Conservation (phyloP, 2,329 filamentous ascomycete genomes). For the Penicillium sp. region DNA sequence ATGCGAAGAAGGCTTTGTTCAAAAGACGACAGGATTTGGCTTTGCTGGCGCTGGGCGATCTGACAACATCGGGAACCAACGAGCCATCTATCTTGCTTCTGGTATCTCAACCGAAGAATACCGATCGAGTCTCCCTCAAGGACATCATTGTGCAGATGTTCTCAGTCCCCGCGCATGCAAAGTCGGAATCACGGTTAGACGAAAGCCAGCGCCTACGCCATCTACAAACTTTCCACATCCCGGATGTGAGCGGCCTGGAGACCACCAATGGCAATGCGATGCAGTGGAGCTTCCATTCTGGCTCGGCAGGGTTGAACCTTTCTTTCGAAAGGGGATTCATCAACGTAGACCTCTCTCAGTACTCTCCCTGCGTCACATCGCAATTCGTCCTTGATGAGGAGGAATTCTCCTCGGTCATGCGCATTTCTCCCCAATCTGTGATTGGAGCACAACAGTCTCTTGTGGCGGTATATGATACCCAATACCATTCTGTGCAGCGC, state of each 20-base stretch:
- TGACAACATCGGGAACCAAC: slow-evolving; percentile 25
- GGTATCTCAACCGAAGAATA: slow-evolving; percentile 37
- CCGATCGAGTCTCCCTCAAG: slow-evolving; percentile 29
- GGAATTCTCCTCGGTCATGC: slow-evolving; percentile 42
- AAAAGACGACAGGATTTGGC: slow-evolving; percentile 41
- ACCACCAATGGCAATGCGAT: slow-evolving; percentile 24
- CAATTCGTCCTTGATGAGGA: slow-evolving; percentile 39
- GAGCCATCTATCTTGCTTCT: slow-evolving; percentile 39
- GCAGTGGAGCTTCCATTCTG: slow-evolving; percentile 42
- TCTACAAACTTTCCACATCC: slow-evolving; percentile 36
- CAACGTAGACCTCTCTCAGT: slow-evolving; percentile 45
- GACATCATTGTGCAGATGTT: slow-evolving; percentile 42
- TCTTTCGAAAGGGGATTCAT: slow-evolving; percentile 41
- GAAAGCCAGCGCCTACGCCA: slow-evolving; percentile 36
- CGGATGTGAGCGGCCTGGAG: slow-evolving; percentile 28
- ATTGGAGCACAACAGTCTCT: slow-evolving; percentile 42
- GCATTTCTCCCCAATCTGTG: slow-evolving; percentile 42
- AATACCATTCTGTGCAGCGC: slow-evolving; percentile 47
- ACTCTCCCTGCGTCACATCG: slow-evolving; percentile 38
- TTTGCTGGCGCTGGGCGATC: slow-evolving; percentile 36
- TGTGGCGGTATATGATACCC: slow-evolving; percentile 47
- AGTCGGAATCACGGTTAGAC: slow-evolving; percentile 16
- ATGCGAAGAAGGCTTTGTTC: slow-evolving; percentile 41
- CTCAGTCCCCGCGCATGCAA: slow-evolving; percentile 32
- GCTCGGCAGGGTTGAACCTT: slow-evolving; percentile 38